Percentiles rank a stretch among this genome's conserved stretches.
Conservation (phyloP, 2,329 filamentous ascomycete species). For the Akanthomyces uredinophilus region DNA sequence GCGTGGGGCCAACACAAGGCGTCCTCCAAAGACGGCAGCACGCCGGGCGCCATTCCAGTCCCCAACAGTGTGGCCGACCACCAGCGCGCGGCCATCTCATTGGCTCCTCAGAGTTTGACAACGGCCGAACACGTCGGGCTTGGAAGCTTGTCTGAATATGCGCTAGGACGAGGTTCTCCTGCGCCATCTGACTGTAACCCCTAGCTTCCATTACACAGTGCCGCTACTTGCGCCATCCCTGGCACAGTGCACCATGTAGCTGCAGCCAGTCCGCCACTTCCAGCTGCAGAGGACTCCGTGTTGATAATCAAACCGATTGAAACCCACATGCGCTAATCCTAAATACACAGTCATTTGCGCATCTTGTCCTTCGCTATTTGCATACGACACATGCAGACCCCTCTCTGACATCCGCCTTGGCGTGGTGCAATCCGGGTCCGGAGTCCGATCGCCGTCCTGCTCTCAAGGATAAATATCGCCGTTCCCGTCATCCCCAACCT, state of each 20-base stretch:
- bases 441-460: slow-evolving; percentile 7
- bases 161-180: neutral
- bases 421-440: neutral
- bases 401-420: neutral
- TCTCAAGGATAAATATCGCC: slow-evolving; percentile 13
- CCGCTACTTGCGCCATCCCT: neutral
- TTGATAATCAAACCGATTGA: neutral
- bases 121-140: slow-evolving; percentile 3
- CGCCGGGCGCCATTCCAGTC: slow-evolving; percentile 8
- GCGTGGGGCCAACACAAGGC: slow-evolving; percentile 4
- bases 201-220: neutral
- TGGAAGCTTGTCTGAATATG: neutral
- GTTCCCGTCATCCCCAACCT: neutral
- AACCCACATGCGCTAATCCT: slow-evolving; percentile 16
- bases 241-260: neutral
- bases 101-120: neutral
- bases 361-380: slow-evolving; percentile 9
- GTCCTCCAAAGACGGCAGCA: neutral
- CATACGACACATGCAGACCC: neutral
- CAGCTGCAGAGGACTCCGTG: neutral
- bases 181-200: slow-evolving; percentile 7
- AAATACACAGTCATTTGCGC: neutral
- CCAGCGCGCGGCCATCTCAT: neutral
- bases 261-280: neutral
- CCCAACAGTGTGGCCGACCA: slow-evolving; percentile 3